Conservation (phyloP, 495 filamentous ascomycete species). For the Cercophora samala region DNA sequence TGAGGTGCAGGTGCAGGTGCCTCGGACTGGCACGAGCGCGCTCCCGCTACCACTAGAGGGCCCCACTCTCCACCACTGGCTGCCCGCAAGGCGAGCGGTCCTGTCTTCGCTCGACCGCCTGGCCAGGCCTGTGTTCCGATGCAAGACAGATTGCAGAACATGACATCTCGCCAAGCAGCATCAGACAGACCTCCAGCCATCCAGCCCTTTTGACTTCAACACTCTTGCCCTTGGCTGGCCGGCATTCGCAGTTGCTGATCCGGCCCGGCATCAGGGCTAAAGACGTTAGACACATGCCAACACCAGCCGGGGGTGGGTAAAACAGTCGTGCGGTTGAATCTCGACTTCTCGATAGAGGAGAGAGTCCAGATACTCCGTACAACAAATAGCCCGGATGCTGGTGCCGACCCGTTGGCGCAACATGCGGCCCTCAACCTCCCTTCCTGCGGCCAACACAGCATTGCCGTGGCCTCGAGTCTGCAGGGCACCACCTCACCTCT, state of each 20-base stretch:
- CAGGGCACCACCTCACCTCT: constrained; percentile 12
- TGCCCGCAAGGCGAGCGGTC: constrained; percentile 29
- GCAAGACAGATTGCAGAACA: constrained; percentile 12
- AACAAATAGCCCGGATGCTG: constrained; percentile 16
- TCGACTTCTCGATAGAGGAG: background rate
- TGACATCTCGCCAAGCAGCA: background rate
- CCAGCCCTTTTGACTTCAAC: background rate
- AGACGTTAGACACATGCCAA: constrained; percentile 7
- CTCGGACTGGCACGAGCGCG: background rate
- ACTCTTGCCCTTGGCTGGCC: constrained; percentile 1
- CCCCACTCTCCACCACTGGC: constrained; percentile 1
- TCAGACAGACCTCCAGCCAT: constrained; percentile 4
- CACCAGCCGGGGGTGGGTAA: constrained; percentile 19
- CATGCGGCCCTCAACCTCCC: constrained; percentile 5
- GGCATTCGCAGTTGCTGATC: constrained; percentile 22
- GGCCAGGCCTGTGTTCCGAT: constrained; percentile 6
- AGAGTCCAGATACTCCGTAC: background rate
- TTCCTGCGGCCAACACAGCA: constrained; percentile 9
- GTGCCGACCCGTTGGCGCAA: constrained; percentile 21
- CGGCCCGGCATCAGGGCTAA: constrained; percentile 21
- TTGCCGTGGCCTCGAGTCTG: background rate
- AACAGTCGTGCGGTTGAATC: constrained; percentile 24
- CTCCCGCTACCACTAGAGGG: background rate
- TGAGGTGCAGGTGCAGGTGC: background rate
- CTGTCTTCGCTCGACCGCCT: constrained; percentile 2